Evolutionary conservation across 2,329 filamentous ascomycete species (phyloP), one percentile per base, ranked within the genome.

Genomic region (Lecanoromycetidae sp.): DNA sequence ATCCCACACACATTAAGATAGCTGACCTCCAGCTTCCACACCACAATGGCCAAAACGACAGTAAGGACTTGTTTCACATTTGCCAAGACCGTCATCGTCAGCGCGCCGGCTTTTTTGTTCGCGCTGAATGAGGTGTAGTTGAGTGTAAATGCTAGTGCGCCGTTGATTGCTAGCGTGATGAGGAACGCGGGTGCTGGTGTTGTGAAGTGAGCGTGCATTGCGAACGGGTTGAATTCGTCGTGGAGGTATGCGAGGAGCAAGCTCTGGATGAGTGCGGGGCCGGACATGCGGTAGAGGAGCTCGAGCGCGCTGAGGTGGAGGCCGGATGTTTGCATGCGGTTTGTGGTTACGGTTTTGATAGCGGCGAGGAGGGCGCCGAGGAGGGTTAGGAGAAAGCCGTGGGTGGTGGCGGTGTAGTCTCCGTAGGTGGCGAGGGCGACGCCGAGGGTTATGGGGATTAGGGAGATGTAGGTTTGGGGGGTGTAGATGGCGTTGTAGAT

Each of bases 261-360:
- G 20, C 58, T 60, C 48, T 65, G 62, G 2, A 58, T 34, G 4
- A 59, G 56, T 10, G 62, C 62, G 13, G 64, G 57, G 2, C 61
- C 61, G 8, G 61, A 61, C 59, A 63, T 57, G 41, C 59, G 56
- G 22, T 61, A 55, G 0, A 65, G 59, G 4, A 66, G 52, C 47
- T 65, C 63, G 26, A 66, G 50, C 3, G 63, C 56, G 3, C 58
- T 57, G 3, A 65, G 55, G 23, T 55, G 55, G 9, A 65, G 56
- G 4, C 55, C 53, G n/a, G 60, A 62, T 4, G 62, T 65, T 58
- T 64, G 61, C 9, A 66, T 53, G 26, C 60, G 57, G 43, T 65
- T 65, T 2, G 61, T 62, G 12, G 57, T 59, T 6, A 66, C 58
- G 6, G 61, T 64, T 52, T 66, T 66, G 46, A 54, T 12, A n/a